phyloP scores from a whole-genome alignment of 1,139 yeast species.

The Pichia sp. region DNA sequence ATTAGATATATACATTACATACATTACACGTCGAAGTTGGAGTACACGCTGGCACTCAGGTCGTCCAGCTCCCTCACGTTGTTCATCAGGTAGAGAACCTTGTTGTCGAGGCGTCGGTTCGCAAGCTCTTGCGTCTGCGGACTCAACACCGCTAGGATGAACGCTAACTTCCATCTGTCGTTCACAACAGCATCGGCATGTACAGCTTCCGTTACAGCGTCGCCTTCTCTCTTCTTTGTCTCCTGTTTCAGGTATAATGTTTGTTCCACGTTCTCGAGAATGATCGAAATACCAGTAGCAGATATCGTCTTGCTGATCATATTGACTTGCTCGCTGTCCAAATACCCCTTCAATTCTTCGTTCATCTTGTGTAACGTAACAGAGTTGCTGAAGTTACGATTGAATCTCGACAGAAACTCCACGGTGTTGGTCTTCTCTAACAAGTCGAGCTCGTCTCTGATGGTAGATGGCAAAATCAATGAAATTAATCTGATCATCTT shows the following conservation, averaged over 20 bases:
- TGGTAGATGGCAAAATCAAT: conserved; percentile 37
- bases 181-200: background rate
- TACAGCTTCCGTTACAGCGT: background rate
- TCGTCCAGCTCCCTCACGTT: conserved; percentile 73
- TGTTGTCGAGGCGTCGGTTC: conserved; percentile 44
- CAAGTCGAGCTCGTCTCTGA: conserved; percentile 34
- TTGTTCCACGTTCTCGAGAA: conserved; percentile 38
- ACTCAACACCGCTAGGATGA: conserved; percentile 63
- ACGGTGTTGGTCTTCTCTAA: conserved; percentile 40
- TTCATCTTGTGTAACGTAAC: conserved; percentile 34
- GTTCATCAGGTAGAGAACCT: conserved; percentile 48
- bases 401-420: conserved; percentile 31
- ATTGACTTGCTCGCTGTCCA: conserved; percentile 36
- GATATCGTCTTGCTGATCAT: conserved; percentile 39
- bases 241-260: conserved; percentile 6
- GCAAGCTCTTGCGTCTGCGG: conserved; percentile 62
- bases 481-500: conserved; percentile 18
- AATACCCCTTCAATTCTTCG: conserved; percentile 51
- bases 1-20: too few relatives aligned
- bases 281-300: conserved; percentile 45
- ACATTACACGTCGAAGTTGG: conserved; percentile 62
- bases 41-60: conserved; percentile 86
- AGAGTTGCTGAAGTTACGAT: conserved; percentile 25
- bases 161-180: conserved; percentile 53
- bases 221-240: conserved; percentile 2